These are phyloP conservation scores for Leccinum angustisporum DNA, from an alignment of 1,284 basidiomycete genomes.

Conservation along the genomic window DNA sequence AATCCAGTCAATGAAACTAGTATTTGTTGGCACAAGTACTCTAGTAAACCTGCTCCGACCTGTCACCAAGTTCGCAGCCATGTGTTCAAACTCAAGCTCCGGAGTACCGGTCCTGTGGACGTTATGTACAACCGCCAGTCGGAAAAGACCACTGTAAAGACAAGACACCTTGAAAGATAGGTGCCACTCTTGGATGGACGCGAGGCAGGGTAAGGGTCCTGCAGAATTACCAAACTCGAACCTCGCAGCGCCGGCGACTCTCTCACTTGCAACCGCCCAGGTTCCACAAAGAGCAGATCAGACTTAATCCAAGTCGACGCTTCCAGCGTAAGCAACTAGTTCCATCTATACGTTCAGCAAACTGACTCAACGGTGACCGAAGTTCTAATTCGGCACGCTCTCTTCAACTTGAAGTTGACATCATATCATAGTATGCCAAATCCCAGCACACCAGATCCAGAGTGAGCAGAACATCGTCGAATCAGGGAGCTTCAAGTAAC, in stretches of 20 bases:
- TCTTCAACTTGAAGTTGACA: too few species aligned
- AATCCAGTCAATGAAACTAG: neutral
- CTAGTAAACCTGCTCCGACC: neutral
- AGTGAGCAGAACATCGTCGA: neutral
- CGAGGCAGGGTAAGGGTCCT: constrained; percentile 19
- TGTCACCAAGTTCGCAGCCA: neutral
- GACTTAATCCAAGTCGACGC: too few species aligned
- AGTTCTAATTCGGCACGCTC: neutral
- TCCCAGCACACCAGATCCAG: neutral
- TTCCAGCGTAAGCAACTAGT: neutral
- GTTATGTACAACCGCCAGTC: neutral
- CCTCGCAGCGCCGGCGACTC: neutral
- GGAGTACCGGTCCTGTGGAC: neutral
- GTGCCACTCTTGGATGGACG: neutral
- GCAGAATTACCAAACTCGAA: neutral
- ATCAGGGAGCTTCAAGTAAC: neutral
- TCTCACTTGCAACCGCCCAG: neutral
- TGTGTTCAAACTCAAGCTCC: neutral
- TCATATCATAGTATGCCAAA: neutral
- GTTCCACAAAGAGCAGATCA: too few species aligned
- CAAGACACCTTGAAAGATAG: neutral
- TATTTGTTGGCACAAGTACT: neutral
- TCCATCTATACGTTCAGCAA: neutral
- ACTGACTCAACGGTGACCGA: neutral
- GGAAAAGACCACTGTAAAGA: neutral